Conservation (phyloP, 2,329 filamentous ascomycete genomes). For the Pseudogymnoascus sp. region DNA sequence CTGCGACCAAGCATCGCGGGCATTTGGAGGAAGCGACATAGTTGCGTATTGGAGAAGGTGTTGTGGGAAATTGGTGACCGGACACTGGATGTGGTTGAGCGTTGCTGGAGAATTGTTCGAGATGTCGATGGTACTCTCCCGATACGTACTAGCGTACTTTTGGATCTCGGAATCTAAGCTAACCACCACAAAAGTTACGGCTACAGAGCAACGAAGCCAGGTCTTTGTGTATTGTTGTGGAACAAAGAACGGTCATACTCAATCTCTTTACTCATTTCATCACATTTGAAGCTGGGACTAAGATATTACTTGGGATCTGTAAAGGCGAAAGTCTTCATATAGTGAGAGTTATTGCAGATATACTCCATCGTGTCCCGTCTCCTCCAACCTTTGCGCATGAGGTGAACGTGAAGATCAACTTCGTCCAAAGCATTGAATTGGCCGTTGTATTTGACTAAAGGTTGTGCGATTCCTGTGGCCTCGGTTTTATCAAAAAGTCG, state of each 20-base stretch:
- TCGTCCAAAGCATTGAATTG: not conserved
- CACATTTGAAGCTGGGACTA: not conserved
- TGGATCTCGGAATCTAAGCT: not conserved
- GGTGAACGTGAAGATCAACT: constrained; percentile 9
- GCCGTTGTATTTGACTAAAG: not conserved
- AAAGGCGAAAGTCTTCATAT: constrained; percentile 9
- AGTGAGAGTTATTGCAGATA: constrained; percentile 11
- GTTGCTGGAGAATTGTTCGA: constrained; percentile 8
- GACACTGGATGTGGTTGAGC: constrained; percentile 1
- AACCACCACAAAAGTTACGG: constrained; percentile 6
- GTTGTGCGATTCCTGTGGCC: not conserved
- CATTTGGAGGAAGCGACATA: constrained; percentile 37
- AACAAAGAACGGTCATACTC: not conserved
- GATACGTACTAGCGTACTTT: constrained; percentile 5
- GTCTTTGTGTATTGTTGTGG: constrained; percentile 7
- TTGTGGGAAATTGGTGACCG: constrained; percentile 6
- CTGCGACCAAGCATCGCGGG: constrained; percentile 60
- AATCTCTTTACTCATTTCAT: not conserved
- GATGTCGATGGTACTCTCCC: constrained; percentile 9
- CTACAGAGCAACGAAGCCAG: not conserved
- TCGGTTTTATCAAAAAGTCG: not conserved
- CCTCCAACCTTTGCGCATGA: constrained; percentile 9
- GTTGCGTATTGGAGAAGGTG: constrained; percentile 10
- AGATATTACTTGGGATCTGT: not conserved
- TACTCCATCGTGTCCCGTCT: constrained; percentile 2